phyloP scores from a whole-genome alignment of 768 basidiomycete genomes.

The Xerocomellus intermedius region DNA sequence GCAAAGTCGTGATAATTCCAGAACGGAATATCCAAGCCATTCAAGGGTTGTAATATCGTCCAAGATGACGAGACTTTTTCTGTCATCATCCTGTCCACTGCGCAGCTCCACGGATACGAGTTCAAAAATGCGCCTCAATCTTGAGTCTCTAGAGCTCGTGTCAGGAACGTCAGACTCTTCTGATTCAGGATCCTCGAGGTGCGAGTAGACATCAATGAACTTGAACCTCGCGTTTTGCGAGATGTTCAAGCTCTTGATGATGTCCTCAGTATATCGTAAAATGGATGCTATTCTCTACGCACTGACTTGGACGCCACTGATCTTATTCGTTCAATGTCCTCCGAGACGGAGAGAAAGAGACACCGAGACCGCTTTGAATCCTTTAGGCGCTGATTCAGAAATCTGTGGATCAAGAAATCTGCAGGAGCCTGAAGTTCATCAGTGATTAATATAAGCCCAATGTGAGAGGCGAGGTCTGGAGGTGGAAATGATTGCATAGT shows the following conservation, averaged over 20 bases:
- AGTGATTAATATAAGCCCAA: conserved; percentile 59
- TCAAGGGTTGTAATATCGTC: conserved; percentile 68
- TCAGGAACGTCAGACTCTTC: conserved; percentile 9
- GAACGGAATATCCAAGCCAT: conserved; percentile 61
- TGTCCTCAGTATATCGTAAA: conserved; percentile 4
- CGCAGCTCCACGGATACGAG: conserved; percentile 31
- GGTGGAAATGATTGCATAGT: conserved; percentile 50
- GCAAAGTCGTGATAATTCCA: conserved; percentile 54
- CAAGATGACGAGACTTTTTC: conserved; percentile 52
- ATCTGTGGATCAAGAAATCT: conserved; percentile 66
- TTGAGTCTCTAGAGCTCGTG: conserved; percentile 5
- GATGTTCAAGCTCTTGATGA: conserved; percentile 35
- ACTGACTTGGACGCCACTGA: conserved; percentile 64
- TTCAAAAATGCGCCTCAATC: conserved; percentile 38
- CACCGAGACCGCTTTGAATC: conserved; percentile 33
- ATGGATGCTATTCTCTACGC: conserved; percentile 24
- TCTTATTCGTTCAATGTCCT: conserved; percentile 59
- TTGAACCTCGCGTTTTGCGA: conserved; percentile 40
- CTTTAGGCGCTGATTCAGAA: conserved; percentile 54
- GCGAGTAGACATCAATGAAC: conserved; percentile 53
- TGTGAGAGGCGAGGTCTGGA: conserved; percentile 47
- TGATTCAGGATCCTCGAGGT: conserved; percentile 25
- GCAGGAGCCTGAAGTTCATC: conserved; percentile 70
- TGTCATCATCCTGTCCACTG: conserved; percentile 3
- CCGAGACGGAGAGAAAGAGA: conserved; percentile 58